These are phyloP conservation scores for Papiliotrema laurentii DNA, from an alignment of 1,284 basidiomycete species.

Conservation along the genomic window DNA sequence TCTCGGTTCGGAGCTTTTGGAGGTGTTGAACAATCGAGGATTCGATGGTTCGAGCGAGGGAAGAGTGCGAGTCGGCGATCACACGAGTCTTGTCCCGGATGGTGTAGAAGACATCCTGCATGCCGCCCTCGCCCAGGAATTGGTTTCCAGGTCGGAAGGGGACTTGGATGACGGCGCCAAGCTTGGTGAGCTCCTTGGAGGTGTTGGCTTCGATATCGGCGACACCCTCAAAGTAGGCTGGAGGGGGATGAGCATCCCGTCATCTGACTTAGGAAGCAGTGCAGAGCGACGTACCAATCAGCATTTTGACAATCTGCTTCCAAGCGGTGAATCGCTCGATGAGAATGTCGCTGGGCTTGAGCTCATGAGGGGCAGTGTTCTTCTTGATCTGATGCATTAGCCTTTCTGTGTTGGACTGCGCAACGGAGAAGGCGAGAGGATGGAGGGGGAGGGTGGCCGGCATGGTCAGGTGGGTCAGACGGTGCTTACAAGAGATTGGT, in stretches of 20 bases:
- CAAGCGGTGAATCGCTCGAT: slow-evolving; percentile 74
- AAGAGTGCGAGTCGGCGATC: slow-evolving; percentile 95
- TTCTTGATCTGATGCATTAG: slow-evolving; percentile 64
- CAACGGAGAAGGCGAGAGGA: neutral
- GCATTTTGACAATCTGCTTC: slow-evolving; percentile 84
- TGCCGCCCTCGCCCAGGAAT: slow-evolving; percentile 86
- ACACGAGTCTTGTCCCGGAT: slow-evolving; percentile 90
- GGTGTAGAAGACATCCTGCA: slow-evolving; percentile 90
- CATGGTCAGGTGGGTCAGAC: neutral
- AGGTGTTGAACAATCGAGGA: slow-evolving; percentile 97
- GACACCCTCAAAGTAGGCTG: slow-evolving; percentile 64
- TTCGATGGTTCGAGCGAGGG: slow-evolving; percentile 92
- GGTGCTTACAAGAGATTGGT: slow-evolving; percentile 61
- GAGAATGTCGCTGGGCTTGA: slow-evolving; percentile 91
- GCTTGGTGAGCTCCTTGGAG: slow-evolving; percentile 88
- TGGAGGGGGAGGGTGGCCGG: no score
- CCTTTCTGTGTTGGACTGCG: neutral
- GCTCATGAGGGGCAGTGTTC: slow-evolving; percentile 81
- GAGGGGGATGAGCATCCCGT: neutral
- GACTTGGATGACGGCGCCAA: slow-evolving; percentile 96
- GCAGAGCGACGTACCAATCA: slow-evolving; percentile 67
- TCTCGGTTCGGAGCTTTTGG: slow-evolving; percentile 86
- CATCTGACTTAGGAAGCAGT: slow-evolving; percentile 1
- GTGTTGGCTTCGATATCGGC: slow-evolving; percentile 95
- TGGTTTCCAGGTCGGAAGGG: slow-evolving; percentile 94